A percentile compares a stretch with the other conserved stretches of the same genome.
These are phyloP conservation scores for Zhuliangozyma parablackwelliae DNA, from an alignment of 1,139 yeast species.

Conservation along the genomic window DNA sequence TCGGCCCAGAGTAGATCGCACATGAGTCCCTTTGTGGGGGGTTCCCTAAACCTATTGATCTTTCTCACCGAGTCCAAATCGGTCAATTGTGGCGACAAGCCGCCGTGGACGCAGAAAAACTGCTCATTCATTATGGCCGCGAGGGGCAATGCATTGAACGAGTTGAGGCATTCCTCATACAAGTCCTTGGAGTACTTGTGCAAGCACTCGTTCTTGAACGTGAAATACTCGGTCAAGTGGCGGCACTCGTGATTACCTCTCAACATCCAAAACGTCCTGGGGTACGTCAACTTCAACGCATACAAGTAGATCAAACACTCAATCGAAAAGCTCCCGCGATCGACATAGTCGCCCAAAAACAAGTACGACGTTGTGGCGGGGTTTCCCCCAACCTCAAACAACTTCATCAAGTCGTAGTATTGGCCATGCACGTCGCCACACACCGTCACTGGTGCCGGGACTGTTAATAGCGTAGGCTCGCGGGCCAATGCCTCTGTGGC, in stretches of 20 bases:
- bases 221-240: conserved; percentile 90
- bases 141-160: conserved; percentile 85
- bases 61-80: conserved; percentile 65
- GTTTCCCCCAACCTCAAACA: conserved; percentile 93
- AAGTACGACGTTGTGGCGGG: conserved; percentile 74
- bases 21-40: conserved; percentile 92
- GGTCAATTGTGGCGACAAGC: conserved; percentile 82
- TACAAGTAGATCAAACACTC: conserved; percentile 83
- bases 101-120: conserved; percentile 96
- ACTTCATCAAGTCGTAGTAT: conserved; percentile 81
- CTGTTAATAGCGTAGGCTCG: conserved; percentile 77
- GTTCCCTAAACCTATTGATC: conserved; percentile 82
- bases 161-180: conserved; percentile 71
- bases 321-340: conserved; percentile 87
- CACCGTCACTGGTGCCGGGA: conserved; percentile 92
- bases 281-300: conserved; percentile 75
- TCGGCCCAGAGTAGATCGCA: conserved; percentile 97
- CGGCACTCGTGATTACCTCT: conserved; percentile 96
- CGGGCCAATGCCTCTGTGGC: conserved; percentile 64
- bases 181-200: conserved; percentile 71
- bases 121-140: conserved; percentile 95
- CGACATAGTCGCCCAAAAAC: conserved; percentile 94
- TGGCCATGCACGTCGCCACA: conserved; percentile 98
- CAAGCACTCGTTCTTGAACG: conserved; percentile 86
- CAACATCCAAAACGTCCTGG: conserved; percentile 72